Conservation (phyloP, 2,329 filamentous ascomycete genomes). For the Aspergillus novoparasiticus region DNA sequence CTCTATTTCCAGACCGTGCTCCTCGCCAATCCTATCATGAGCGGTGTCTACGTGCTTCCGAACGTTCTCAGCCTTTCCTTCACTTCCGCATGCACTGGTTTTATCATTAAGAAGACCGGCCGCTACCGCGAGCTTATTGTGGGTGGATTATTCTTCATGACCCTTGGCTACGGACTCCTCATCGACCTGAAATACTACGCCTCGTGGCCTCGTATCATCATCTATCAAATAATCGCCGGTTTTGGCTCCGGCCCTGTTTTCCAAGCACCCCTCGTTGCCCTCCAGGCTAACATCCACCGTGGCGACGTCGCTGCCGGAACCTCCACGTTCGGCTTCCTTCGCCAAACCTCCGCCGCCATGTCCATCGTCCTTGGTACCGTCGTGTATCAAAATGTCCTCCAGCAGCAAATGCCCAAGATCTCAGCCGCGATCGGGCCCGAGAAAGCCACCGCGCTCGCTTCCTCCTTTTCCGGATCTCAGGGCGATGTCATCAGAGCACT, state of each 20-base stretch:
- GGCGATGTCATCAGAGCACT: constrained; percentile 38
- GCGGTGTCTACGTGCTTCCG: constrained; percentile 74
- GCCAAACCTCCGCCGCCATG: constrained; percentile 60
- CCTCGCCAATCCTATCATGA: constrained; percentile 67
- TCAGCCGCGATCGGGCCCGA: constrained; percentile 32
- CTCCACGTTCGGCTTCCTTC: constrained; percentile 62
- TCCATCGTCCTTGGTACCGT: constrained; percentile 62
- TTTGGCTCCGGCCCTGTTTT: constrained; percentile 65
- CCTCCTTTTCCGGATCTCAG: constrained; percentile 40
- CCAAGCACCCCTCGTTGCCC: constrained; percentile 63
- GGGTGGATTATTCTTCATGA: constrained; percentile 60
- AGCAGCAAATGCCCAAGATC: constrained; percentile 33
- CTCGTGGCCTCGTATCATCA: constrained; percentile 53
- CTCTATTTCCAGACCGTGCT: constrained; percentile 82
- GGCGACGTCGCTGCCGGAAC: constrained; percentile 66
- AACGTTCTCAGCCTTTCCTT: constrained; percentile 69
- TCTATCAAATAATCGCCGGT: constrained; percentile 63
- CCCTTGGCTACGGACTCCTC: constrained; percentile 67
- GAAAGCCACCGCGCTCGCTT: constrained; percentile 27
- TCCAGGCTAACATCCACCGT: constrained; percentile 64
- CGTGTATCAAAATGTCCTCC: constrained; percentile 45
- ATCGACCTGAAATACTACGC: constrained; percentile 59
- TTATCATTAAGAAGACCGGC: constrained; percentile 74
- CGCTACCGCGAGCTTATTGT: constrained; percentile 65
- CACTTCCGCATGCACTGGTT: constrained; percentile 61